phyloP scores from a whole-genome alignment of 1,284 basidiomycete species.

The Pyrrhoderma lamaoense region DNA sequence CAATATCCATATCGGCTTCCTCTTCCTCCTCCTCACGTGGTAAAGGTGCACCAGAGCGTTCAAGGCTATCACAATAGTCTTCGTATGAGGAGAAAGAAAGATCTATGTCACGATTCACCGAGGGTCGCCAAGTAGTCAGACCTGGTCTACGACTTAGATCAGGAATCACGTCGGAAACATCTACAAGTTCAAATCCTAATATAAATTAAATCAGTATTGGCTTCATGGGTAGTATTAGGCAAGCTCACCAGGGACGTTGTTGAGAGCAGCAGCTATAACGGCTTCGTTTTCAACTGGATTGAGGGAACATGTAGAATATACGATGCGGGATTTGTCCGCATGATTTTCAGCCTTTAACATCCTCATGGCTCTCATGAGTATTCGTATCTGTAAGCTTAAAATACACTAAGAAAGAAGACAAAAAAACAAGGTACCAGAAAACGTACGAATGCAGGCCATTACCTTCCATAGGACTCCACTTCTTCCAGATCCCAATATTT shows the following conservation, averaged over 20 bases:
- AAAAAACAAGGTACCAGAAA: constrained; percentile 1
- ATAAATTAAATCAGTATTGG: constrained; percentile 1
- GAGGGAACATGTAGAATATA: constrained; percentile 97
- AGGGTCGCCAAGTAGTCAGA: constrained; percentile 68
- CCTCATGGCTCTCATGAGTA: constrained; percentile 87
- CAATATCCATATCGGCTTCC: neutral
- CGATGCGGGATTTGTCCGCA: constrained; percentile 61
- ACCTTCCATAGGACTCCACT: constrained; percentile 85
- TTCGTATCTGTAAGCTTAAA: constrained; percentile 80
- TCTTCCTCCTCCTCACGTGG: neutral
- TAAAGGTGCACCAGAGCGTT: constrained; percentile 25
- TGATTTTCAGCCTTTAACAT: constrained; percentile 64
- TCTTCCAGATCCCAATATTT: constrained; percentile 93
- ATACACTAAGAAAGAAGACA: constrained; percentile 1
- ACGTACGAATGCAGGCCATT: constrained; percentile 84
- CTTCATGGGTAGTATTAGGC: neutral
- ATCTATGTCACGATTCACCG: constrained; percentile 40
- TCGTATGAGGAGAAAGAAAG: constrained; percentile 47
- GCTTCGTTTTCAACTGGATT: constrained; percentile 99
- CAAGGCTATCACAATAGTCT: constrained; percentile 43
- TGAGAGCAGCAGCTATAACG: constrained; percentile 82
- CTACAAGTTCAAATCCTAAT: constrained; percentile 74
- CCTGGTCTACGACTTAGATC: constrained; percentile 72
- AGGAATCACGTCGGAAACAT: constrained; percentile 68
- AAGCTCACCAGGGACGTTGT: constrained; percentile 54